Conservation (phyloP, 2,329 filamentous ascomycete genomes). For the Fusarium falciforme region DNA sequence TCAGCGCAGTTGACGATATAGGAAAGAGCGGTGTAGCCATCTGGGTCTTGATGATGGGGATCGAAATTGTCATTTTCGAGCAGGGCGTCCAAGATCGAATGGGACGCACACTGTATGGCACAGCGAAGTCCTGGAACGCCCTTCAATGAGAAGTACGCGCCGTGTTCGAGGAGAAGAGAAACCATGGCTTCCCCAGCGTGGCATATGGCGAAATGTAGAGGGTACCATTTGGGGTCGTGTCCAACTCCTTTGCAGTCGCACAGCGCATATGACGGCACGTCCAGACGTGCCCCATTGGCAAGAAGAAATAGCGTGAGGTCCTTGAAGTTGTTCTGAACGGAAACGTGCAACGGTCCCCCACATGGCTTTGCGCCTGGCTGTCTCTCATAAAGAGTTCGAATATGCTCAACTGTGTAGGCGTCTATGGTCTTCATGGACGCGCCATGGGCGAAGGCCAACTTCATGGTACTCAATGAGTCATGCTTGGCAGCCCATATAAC, state of each 20-base stretch:
- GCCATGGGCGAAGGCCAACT: background rate
- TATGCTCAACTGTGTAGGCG: background rate
- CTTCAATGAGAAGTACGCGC: background rate
- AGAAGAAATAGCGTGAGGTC: background rate
- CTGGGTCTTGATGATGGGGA: background rate
- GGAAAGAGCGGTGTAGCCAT: background rate
- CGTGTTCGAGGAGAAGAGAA: background rate
- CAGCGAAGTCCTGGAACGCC: background rate
- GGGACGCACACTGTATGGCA: background rate
- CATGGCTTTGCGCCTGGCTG: background rate
- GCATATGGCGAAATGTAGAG: background rate
- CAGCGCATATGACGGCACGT: background rate
- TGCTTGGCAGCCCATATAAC: background rate
- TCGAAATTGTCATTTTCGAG: background rate
- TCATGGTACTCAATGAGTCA: background rate
- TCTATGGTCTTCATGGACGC: background rate
- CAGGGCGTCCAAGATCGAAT: background rate
- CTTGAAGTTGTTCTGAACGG: background rate
- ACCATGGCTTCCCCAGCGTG: background rate
- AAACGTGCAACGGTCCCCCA: background rate
- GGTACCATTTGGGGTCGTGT: background rate
- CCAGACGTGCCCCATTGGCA: background rate
- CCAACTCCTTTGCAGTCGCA: background rate
- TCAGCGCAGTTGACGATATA: background rate
- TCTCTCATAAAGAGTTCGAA: background rate